Evolutionary conservation across 2,329 filamentous ascomycete genomes (phyloP).

Genomic region (Aspergillus arachidicola): DNA sequence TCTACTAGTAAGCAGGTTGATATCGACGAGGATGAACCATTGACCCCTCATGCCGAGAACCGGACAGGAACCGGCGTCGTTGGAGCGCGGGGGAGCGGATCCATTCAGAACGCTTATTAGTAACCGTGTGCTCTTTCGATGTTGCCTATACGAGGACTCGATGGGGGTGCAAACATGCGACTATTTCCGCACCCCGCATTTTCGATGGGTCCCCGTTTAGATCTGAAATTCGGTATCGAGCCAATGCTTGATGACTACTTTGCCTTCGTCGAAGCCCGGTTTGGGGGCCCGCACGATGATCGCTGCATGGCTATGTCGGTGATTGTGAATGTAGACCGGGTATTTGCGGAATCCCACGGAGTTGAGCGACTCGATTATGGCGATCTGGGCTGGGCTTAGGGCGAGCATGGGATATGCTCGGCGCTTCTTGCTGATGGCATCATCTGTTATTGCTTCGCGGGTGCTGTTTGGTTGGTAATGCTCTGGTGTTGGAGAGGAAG

Average conservation of each 20-base stretch:
- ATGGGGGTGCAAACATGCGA: not conserved
- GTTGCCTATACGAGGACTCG: not conserved
- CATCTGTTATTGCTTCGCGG: slow-evolving; percentile 1
- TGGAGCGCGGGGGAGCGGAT: slow-evolving; percentile 8
- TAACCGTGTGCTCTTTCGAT: not conserved
- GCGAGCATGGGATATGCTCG: slow-evolving; percentile 68
- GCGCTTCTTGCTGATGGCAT: not conserved
- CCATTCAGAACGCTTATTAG: not conserved
- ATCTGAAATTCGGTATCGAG: slow-evolving; percentile 71
- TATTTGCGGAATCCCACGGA: slow-evolving; percentile 61
- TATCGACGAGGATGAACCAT: not conserved
- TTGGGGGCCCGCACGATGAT: slow-evolving; percentile 76
- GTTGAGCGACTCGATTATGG: slow-evolving; percentile 79
- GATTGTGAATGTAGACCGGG: slow-evolving; percentile 60
- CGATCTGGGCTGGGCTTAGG: slow-evolving; percentile 76
- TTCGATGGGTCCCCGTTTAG: slow-evolving; percentile 33
- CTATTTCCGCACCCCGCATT: slow-evolving; percentile 1
- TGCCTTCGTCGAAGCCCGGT: slow-evolving; percentile 74
- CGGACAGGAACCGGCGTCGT: slow-evolving; percentile 6
- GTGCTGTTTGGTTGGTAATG: not conserved
- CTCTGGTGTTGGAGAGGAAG: not conserved
- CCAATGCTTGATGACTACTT: slow-evolving; percentile 79
- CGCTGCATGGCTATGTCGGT: slow-evolving; percentile 82
- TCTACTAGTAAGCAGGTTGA: not conserved
- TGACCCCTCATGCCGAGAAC: slow-evolving; percentile 6